Evolutionary conservation across 495 filamentous ascomycete species (phyloP).

Genomic region (Lepraria neglecta): DNA sequence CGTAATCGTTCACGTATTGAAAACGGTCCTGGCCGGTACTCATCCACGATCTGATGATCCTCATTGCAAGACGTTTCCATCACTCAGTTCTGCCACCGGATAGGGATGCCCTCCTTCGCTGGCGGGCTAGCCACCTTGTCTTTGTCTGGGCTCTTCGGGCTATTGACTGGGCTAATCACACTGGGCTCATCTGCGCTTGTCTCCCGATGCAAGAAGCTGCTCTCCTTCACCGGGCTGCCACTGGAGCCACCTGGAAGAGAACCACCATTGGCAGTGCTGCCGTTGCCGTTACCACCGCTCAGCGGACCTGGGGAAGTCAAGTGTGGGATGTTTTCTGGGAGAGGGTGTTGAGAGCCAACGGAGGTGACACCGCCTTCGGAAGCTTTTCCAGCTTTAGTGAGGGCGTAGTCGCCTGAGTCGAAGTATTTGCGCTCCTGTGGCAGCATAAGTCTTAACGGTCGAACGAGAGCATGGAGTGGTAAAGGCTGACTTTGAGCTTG

Average conservation of each 20-base stretch:
- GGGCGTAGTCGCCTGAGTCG: conserved; percentile 94
- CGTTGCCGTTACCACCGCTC: conserved; percentile 32
- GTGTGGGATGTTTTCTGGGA: conserved; percentile 94
- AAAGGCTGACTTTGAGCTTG: conserved; percentile 66
- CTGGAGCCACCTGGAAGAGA: conserved; percentile 51
- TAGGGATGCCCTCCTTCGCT: conserved; percentile 55
- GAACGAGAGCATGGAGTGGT: conserved; percentile 11
- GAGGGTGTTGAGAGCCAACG: conserved; percentile 88
- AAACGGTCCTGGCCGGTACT: background rate
- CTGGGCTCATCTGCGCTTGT: conserved; percentile 59
- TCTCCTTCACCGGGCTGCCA: conserved; percentile 81
- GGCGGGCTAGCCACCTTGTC: conserved; percentile 44
- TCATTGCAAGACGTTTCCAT: background rate
- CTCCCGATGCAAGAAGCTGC: conserved; percentile 71
- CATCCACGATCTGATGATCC: background rate
- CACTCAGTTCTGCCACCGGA: conserved; percentile 43
- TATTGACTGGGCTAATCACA: conserved; percentile 22
- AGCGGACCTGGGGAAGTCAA: conserved; percentile 60
- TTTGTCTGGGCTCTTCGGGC: conserved; percentile 32
- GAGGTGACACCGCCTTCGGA: conserved; percentile 87
- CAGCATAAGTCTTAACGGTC: background rate
- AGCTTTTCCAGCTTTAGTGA: conserved; percentile 97
- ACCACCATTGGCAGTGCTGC: conserved; percentile 38
- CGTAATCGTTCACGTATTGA: conserved; percentile 1
- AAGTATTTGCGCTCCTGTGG: conserved; percentile 94